Conservation (phyloP, 192 early-diverging fungal species). For the Entomortierella beljakovae region DNA sequence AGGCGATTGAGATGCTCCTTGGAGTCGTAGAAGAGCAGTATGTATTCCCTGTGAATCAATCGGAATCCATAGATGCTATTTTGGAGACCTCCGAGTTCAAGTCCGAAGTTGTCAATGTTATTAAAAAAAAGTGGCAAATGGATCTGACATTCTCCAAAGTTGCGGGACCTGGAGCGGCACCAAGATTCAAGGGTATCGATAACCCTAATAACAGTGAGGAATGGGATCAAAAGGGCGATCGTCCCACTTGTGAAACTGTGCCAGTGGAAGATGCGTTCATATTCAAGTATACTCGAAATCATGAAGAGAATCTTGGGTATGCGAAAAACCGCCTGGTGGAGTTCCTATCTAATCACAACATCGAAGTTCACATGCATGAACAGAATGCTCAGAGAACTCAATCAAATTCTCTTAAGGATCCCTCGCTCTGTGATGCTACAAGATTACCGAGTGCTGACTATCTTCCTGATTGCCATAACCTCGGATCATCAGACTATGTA, state of each 20-base stretch:
- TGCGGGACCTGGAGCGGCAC: background rate
- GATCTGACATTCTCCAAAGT: conserved; percentile 24
- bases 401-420: conserved; percentile 61
- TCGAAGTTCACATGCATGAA: conserved; percentile 46
- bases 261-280: conserved; percentile 42
- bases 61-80: conserved; percentile 43
- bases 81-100: conserved; percentile 64
- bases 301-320: conserved; percentile 42
- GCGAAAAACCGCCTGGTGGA: conserved; percentile 43
- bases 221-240: background rate
- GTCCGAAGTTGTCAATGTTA: conserved; percentile 46
- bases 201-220: background rate
- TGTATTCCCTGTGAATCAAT: conserved; percentile 62
- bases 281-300: conserved; percentile 52
- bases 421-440: conserved; percentile 71
- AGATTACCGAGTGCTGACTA: conserved; percentile 53
- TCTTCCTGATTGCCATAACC: background rate
- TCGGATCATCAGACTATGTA: conserved; percentile 22
- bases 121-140: conserved; percentile 61
- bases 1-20: conserved; percentile 65
- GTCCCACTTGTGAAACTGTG: background rate
- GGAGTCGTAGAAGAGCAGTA: conserved; percentile 70
- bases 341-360: conserved; percentile 28
- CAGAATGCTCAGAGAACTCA: conserved; percentile 51
- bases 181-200: background rate